Base-by-base conservation (phyloP, 352 stramenopile species). In the Globisporangium nodosum region DNA sequence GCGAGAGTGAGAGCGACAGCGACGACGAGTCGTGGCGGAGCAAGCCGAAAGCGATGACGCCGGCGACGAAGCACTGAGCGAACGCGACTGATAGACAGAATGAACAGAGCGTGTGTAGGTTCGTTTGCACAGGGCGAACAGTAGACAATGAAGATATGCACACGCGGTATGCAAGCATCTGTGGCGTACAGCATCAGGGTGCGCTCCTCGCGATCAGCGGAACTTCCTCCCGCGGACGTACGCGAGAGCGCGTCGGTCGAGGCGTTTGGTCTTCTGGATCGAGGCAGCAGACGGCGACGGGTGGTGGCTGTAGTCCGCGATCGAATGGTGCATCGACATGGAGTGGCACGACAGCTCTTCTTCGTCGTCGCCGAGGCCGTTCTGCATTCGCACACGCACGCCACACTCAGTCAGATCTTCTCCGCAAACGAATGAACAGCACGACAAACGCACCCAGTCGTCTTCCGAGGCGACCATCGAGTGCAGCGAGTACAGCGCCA, bases 401-500 rank as follows among this genome's bases (percentile, higher is more conserved):
- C 24, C 33, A 15, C 4, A 47, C 5, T 27, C 16, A 21, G 48
- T 20, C 27, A 53, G 7, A 13, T 11, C 30, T 8, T 11, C 27
- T 5, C 16, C 9, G 21, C 47, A 11, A 18, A 40, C 48, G 48
- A 37, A 12, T 37, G 33, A 37, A 37, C 9, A 37, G 9, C 21
- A 21, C 20, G 11, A 52, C 18, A 3, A 1, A 56, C 51, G 51
- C 21, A 92, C 83, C 85, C 78, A 93, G 57, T 91, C 78, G 56
- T 93, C 74, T n/a, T 92, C 78, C 5, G 69, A 73, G 12, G 71
- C 65, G 12, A 84, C 78, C 80, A 92, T 91, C 48, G 78, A 65
- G 56, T 95, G 78, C 15, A 95, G 55, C 7, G 85, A 93, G 60
- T 92, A 93, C 2, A 95, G 73, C n/a, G 85, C 85, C 16, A 95